Base-by-base conservation (phyloP, 768 basidiomycete genomes). In the Phanerochaete carnosa region DNA sequence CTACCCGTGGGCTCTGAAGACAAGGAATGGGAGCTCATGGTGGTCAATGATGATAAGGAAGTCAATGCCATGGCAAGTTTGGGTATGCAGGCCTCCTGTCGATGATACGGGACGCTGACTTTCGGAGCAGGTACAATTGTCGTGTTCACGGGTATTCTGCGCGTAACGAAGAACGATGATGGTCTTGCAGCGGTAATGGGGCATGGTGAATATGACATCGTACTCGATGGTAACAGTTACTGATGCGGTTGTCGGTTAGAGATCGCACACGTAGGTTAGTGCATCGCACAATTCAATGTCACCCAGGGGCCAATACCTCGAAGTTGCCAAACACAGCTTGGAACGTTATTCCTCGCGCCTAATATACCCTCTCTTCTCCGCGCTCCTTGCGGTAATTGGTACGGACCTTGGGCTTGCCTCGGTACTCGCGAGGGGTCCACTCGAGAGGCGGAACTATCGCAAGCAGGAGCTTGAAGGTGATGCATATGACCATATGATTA, bases 101-200 rank as follows among this genome's bases (percentile, higher is more conserved):
- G 15, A 30, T 33, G 33, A 30, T 28, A 35, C 32, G 28, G 16
- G 39, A 35, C 35, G 53, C 15, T 46, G 22, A 55, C 16, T 37
- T n/a, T 15, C 58, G 16, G 22, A 29, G 19, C 66, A 86, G 90
- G 89, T 1, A 80, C 87, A 52, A 86, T 97, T 56, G 82, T 94
- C 32, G 90, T 98, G 12, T 96, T 92, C 68, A 94, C 93, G 0
- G 95, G 95, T 0, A 92, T 97, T 35, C 72, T 97, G 3, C 92
- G 90, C 0, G 75, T 95, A 6, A 87, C 86, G 49, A 77, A 75
- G 62, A 86, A 93, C 62, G 92, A 94, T 65, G 82, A 89, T 66
- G 93, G 92, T 0, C 75, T 98, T 0, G 92, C 95, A 0, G 87
- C 88, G 19, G 88, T 97, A 1, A 74, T 98, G 2, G 84, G 90